phyloP scores from a whole-genome alignment of 306 rosid species.

The Malus sylvestris region DNA sequence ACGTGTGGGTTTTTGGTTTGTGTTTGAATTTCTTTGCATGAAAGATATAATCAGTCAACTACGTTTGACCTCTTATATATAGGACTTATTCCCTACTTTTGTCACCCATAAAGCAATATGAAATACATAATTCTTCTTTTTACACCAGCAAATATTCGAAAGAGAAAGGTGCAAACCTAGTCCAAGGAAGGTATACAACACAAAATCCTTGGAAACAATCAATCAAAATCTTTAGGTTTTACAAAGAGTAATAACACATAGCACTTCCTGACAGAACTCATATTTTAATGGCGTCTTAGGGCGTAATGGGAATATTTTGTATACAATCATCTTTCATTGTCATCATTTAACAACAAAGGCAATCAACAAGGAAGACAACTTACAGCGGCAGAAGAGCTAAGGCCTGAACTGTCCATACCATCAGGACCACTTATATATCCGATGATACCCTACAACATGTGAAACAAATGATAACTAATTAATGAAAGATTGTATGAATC shows the following conservation, averaged over 20 bases:
- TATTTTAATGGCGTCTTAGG: background rate
- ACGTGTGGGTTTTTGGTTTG: background rate
- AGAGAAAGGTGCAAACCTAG: background rate
- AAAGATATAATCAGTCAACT: background rate
- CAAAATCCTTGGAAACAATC: background rate
- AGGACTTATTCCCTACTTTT: background rate
- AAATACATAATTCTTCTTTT: background rate
- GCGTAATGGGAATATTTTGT: background rate
- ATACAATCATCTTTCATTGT: constrained; percentile 10
- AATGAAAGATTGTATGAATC: background rate
- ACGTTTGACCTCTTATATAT: background rate
- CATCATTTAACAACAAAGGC: constrained; percentile 13
- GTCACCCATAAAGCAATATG: background rate
- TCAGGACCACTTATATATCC: constrained; percentile 71
- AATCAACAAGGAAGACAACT: constrained; percentile 26
- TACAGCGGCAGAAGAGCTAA: constrained; percentile 99
- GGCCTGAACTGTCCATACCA: constrained; percentile 89
- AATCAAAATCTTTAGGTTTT: background rate
- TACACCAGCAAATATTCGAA: background rate
- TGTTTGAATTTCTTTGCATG: background rate
- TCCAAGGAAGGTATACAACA: background rate
- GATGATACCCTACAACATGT: constrained; percentile 63
- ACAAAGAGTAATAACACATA: background rate
- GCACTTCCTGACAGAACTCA: background rate
- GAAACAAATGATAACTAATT: constrained; percentile 14